Evolutionary conservation across 176 grass and related monocot genomes (phyloP).

Genomic region (Poa annua): DNA sequence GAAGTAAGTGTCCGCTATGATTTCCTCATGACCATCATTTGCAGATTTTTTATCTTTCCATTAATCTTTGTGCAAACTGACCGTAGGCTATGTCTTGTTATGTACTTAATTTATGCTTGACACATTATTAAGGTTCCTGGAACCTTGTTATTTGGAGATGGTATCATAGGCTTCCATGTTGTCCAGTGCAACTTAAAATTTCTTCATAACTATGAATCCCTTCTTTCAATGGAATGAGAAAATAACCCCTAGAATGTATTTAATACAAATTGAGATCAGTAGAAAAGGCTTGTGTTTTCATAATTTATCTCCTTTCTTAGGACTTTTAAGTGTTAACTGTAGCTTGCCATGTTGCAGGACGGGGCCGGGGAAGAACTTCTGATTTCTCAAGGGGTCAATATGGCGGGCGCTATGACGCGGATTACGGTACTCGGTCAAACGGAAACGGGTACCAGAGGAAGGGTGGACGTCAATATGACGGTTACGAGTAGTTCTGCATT

Average conservation of each 20-base stretch:
- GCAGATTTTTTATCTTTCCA: background rate
- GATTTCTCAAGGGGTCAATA: constrained; percentile 45
- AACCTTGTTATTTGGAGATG: background rate
- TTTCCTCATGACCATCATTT: background rate
- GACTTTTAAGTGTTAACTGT: background rate
- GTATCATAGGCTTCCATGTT: constrained; percentile 11
- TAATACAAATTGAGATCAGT: background rate
- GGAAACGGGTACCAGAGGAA: constrained; percentile 47
- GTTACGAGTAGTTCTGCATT: constrained; percentile 27
- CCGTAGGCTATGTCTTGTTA: background rate
- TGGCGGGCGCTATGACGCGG: constrained; percentile 42
- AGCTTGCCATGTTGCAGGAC: constrained; percentile 42
- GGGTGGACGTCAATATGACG: constrained; percentile 48
- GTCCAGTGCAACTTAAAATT: background rate
- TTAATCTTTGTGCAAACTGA: constrained; percentile 5
- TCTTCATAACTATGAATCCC: background rate
- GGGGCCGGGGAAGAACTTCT: constrained; percentile 43
- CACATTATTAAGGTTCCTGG: background rate
- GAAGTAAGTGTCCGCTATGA: constrained; percentile 63
- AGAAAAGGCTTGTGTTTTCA: background rate
- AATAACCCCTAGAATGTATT: background rate
- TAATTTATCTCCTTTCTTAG: constrained; percentile 10
- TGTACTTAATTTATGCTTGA: constrained; percentile 1
- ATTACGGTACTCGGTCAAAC: constrained; percentile 48
- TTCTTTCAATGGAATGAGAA: background rate